Evolutionary conservation across 2,329 filamentous ascomycete species (phyloP).

Genomic region (Blumeriella jaapii): DNA sequence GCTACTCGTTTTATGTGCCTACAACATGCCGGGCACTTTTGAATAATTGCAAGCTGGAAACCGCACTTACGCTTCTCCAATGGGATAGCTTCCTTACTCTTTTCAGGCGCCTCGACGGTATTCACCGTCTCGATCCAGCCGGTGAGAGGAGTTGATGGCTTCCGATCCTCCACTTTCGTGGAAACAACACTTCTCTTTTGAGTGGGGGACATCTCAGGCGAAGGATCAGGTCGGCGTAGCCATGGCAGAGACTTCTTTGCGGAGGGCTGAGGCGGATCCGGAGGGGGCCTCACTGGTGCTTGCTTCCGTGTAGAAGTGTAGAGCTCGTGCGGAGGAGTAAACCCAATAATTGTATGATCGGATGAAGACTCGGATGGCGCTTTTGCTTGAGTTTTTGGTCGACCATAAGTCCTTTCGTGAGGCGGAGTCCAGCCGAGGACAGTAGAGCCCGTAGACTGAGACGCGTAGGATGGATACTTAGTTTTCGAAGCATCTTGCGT

Average conservation of each 20-base stretch:
- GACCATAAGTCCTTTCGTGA: slow-evolving; percentile 12
- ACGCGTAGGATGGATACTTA: slow-evolving; percentile 13
- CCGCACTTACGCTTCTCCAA: not conserved
- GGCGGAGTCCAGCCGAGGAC: slow-evolving; percentile 14
- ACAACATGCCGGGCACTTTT: no score
- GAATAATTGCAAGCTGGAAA: not conserved
- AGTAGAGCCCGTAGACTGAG: slow-evolving; percentile 17
- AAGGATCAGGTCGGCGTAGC: slow-evolving; percentile 17
- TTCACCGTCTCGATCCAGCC: slow-evolving; percentile 7
- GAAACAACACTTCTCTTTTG: slow-evolving; percentile 2
- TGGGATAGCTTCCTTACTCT: not conserved
- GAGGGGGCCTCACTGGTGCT: not conserved
- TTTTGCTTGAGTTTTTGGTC: not conserved
- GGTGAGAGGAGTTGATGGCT: slow-evolving; percentile 7
- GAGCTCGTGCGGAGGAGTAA: slow-evolving; percentile 15
- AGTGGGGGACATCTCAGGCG: slow-evolving; percentile 6
- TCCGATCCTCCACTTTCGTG: not conserved
- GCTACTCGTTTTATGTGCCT: no score
- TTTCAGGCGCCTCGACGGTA: not conserved
- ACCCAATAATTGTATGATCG: slow-evolving; percentile 17
- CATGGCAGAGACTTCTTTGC: slow-evolving; percentile 20
- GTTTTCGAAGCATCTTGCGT: slow-evolving; percentile 3
- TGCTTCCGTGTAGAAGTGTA: not conserved
- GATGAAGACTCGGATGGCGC: slow-evolving; percentile 2
- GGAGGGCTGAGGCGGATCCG: slow-evolving; percentile 1